Base-by-base conservation (phyloP, 148 eudicot genomes). In the Rhododendron kiyosumense region DNA sequence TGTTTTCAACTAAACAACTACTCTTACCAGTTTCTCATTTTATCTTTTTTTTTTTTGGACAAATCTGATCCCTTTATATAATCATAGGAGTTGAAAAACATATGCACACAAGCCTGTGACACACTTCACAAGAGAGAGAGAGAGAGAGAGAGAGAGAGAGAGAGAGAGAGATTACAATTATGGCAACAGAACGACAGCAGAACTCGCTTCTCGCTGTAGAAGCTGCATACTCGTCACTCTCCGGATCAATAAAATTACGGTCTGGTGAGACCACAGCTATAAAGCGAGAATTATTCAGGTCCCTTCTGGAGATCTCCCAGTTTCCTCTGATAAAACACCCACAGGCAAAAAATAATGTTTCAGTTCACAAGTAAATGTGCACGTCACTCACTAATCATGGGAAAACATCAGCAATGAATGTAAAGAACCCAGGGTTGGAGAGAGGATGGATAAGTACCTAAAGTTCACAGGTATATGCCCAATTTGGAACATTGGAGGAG, bases 291-390 rank as follows among this genome's bases (percentile, higher is more conserved):
- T 92, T 90, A 83, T 85, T 87, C 74, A 90, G 65, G 83, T 93
- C 94, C 85, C 96, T 91, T 87, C 98, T 90, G 67, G 89, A 83
- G 54, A 96, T 90, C 84, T 84, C 92, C 96, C 96, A 96, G 86
- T 88, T 94, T 86, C 98, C 93, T 93, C 98, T 96, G 93, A 83
- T 49, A 30, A 88, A 83, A 57, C 45, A 75, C 20, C 67, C 78
- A 26, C 24, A 15, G 48, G 26, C 12, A n/a, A 48, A 4, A 30
- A 36, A 30, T 74, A 46, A 43, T 86, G 82, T 13, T 67, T 63
- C 34, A 78, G 30, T 46, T 9, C 18, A 63, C 30, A 82, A 73
- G 36, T 38, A 36, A 84, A 71, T 36, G 34, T n/a, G 5, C 20
- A 65, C 4, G 51, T 51, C 36, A 14, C 61, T 18, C 49, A 67